Evolutionary conservation across 2,329 filamentous ascomycete species (phyloP), one percentile per base, ranked within the genome.

Genomic region (Ilyonectria sp.): DNA sequence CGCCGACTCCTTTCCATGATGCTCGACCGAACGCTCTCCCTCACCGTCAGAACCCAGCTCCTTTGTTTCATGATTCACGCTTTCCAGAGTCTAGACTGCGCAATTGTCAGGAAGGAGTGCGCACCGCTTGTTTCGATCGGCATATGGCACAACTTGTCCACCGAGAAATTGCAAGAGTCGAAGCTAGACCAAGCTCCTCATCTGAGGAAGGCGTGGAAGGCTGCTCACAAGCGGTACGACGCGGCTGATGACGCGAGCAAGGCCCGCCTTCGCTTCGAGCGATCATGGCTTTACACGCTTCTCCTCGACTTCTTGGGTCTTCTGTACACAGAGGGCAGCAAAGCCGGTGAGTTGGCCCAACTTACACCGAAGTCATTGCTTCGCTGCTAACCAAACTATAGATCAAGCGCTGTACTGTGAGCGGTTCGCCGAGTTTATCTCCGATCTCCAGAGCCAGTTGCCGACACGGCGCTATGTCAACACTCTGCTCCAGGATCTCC

Each of bases 391-490:
- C 61, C 19, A 11, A 11, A 11, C 69, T 17, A 29, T 80, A 81
- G 92, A 94, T 35, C 90, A 93, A 72, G 79, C 94, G 21, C 82
- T 90, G 3, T 99, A 98, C 80, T 97, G 94, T 78, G 95, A 98
- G 80, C 90, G 95, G n/a, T 95, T 98, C 70, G 82, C 96, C 58
- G 96, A 99, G 80, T 92, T 99, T 58, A 85, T 99, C 54, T 92
- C 93, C 9, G 96, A 99, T 78, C 83, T 99, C 21, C 91, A 97
- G 79, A 98, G 95, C 76, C 96, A 99, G 79, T 85, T 98, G 54
- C 96, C 96, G 0, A 99, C 97, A 4, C 88, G 96, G 74, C 90
- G 96, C 80, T 98, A 98, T 79, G 93, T 97, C 78, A 98, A 98
- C 79, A 91, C 93, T 1, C 83, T 99, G 47, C 81, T 98, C 15